Evolutionary conservation across 2,329 filamentous ascomycete genomes (phyloP).

Genomic region (Bertia moriformis): DNA sequence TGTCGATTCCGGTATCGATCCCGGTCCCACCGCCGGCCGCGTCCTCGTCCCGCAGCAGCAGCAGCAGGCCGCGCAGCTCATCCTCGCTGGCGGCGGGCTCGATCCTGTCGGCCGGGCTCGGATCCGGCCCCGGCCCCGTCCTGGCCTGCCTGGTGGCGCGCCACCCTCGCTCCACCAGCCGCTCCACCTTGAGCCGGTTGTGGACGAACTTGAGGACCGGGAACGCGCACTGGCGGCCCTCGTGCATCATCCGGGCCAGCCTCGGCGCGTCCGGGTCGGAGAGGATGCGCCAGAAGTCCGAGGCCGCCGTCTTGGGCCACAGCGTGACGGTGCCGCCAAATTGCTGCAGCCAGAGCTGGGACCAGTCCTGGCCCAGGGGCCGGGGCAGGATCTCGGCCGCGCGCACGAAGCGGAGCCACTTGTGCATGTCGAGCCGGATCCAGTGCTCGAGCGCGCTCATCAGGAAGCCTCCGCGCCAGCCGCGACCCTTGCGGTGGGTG

Average conservation of each 20-base stretch:
- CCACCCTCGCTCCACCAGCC: conserved; percentile 10
- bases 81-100: not conserved
- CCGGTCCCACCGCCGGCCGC: not conserved
- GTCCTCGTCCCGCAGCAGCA: not conserved
- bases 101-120: too few species aligned
- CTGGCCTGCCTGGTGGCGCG: not conserved
- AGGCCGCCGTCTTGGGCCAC: conserved; percentile 69
- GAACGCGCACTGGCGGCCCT: conserved; percentile 77
- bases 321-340: conserved; percentile 92
- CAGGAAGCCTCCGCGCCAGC: conserved; percentile 90
- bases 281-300: conserved; percentile 76
- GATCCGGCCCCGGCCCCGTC: too few species aligned
- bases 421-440: conserved; percentile 88
- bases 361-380: conserved; percentile 89
- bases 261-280: conserved; percentile 65
- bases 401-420: conserved; percentile 90
- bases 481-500: conserved; percentile 80
- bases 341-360: conserved; percentile 85
- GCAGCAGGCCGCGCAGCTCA: not conserved
- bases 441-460: conserved; percentile 87
- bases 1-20: not conserved
- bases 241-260: conserved; percentile 76
- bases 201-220: conserved; percentile 82
- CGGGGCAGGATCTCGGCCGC: conserved; percentile 84
- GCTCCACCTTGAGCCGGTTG: conserved; percentile 76